These are phyloP conservation scores for Phytophthora sp. DNA, from an alignment of 352 stramenopile species.

Conservation along the genomic window DNA sequence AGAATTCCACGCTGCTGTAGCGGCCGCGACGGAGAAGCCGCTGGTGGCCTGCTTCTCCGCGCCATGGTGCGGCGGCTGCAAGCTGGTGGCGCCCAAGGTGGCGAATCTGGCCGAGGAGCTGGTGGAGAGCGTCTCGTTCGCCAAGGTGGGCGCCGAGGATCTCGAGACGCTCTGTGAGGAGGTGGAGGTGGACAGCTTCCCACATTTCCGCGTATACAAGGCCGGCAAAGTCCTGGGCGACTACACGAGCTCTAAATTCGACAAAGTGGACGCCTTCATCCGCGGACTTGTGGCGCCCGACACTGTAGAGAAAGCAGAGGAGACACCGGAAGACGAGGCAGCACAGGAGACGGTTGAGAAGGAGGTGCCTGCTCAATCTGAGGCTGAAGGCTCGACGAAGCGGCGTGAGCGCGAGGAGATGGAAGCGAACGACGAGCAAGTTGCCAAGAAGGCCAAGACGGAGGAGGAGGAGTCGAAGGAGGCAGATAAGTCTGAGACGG, in stretches of 20 bases:
- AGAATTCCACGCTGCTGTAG: conserved; percentile 49
- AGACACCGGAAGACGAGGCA: conserved; percentile 24
- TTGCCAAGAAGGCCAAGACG: conserved; percentile 41
- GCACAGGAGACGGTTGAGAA: conserved; percentile 1
- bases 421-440: conserved; percentile 28
- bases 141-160: conserved; percentile 62
- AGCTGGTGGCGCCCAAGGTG: conserved; percentile 62
- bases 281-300: conserved; percentile 28
- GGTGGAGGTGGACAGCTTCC: conserved; percentile 78
- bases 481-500: background rate
- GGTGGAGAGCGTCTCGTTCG: conserved; percentile 36
- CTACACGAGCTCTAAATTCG: conserved; percentile 71
- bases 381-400: conserved; percentile 34
- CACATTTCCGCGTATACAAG: conserved; percentile 81
- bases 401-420: conserved; percentile 40
- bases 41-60: conserved; percentile 63
- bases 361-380: background rate
- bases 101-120: conserved; percentile 56
- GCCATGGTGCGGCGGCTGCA: conserved; percentile 74
- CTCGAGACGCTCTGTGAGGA: conserved; percentile 73
- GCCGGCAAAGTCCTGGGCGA: conserved; percentile 60
- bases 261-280: conserved; percentile 62
- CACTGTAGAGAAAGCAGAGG: conserved; percentile 9
- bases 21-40: conserved; percentile 37
- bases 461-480: conserved; percentile 5